phyloP scores from a whole-genome alignment of 1,139 yeast genomes.

The Taiozyma onychis region DNA sequence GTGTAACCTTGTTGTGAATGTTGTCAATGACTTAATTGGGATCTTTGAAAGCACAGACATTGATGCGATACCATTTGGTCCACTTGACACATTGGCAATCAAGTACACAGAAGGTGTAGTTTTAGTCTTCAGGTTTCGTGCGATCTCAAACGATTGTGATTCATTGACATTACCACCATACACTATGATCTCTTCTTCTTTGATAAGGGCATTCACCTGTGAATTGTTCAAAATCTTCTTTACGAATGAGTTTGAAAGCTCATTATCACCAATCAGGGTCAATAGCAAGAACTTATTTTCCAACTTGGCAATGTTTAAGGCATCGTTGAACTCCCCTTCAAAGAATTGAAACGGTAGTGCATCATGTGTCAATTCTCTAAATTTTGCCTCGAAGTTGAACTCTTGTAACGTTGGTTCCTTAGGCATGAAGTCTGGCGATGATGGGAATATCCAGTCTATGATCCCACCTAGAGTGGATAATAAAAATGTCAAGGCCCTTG shows the following conservation, averaged over 20 bases:
- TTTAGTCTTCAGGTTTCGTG: slow-evolving; percentile 24
- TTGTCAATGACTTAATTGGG: slow-evolving; percentile 23
- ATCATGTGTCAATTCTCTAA: slow-evolving; percentile 14
- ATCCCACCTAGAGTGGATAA: slow-evolving; percentile 11
- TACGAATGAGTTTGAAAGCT: slow-evolving; percentile 19
- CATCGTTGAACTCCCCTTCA: slow-evolving; percentile 27
- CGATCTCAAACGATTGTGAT: slow-evolving; percentile 29
- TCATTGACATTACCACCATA: slow-evolving; percentile 28
- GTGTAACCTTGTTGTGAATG: slow-evolving; percentile 25
- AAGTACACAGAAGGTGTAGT: slow-evolving; percentile 29
- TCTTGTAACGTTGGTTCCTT: slow-evolving; percentile 7
- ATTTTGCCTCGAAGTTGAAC: slow-evolving; percentile 12
- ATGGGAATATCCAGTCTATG: slow-evolving; percentile 14
- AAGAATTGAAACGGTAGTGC: slow-evolving; percentile 7
- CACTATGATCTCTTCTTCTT: slow-evolving; percentile 24
- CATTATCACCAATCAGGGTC: slow-evolving; percentile 23
- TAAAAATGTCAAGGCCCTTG: slow-evolving; percentile 19
- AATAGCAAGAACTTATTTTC: slow-evolving; percentile 28
- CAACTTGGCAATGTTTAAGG: slow-evolving; percentile 23
- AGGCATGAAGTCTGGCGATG: slow-evolving; percentile 18
- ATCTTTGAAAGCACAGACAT: slow-evolving; percentile 28
- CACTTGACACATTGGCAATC: slow-evolving; percentile 32
- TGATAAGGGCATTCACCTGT: slow-evolving; percentile 20
- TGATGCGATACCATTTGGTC: slow-evolving; percentile 26
- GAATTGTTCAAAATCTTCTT: slow-evolving; percentile 25